Evolutionary conservation across 139 green algal genomes (phyloP).

Genomic region (Spirogloea muscicola): DNA sequence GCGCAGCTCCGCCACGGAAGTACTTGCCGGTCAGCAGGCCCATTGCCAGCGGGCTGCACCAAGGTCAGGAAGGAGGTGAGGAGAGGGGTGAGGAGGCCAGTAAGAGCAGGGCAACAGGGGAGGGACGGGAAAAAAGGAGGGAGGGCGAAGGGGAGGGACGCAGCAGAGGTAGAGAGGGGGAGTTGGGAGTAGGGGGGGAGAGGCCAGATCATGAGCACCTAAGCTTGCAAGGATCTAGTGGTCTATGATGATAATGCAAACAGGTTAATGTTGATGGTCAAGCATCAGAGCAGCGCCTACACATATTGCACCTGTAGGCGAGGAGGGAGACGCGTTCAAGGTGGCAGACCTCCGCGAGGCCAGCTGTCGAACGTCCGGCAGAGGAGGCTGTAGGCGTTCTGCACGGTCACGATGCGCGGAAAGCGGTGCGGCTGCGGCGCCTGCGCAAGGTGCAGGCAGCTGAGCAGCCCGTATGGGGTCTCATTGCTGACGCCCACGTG

Average conservation of each 20-base stretch:
- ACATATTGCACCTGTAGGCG: too few species aligned
- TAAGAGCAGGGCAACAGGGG: conserved; percentile 14
- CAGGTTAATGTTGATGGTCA: too few species aligned
- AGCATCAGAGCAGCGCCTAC: too few species aligned
- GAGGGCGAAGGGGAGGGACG: not conserved
- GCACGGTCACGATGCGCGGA: conserved; percentile 60
- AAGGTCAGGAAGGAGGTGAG: too few species aligned
- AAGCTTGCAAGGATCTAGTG: too few species aligned
- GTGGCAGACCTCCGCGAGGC: conserved; percentile 65
- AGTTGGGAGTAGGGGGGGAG: too few species aligned
- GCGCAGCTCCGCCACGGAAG: conserved; percentile 19
- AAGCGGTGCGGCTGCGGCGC: not conserved
- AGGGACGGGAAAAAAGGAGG: not conserved
- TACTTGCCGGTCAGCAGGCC: conserved; percentile 77
- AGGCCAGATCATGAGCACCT: too few species aligned
- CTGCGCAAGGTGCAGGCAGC: conserved; percentile 57
- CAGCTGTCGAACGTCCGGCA: conserved; percentile 57
- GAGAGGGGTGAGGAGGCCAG: too few species aligned
- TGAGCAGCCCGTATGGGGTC: conserved; percentile 67
- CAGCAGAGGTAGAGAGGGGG: not conserved
- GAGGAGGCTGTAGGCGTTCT: conserved; percentile 72
- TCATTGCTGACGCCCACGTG: conserved; percentile 82
- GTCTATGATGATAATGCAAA: too few species aligned
- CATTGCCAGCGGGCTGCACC: conserved; percentile 57
- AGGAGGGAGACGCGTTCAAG: conserved; percentile 60